phyloP scores from a whole-genome alignment of 371 early-diverging fungal genomes.

The Batkoa obscura region DNA sequence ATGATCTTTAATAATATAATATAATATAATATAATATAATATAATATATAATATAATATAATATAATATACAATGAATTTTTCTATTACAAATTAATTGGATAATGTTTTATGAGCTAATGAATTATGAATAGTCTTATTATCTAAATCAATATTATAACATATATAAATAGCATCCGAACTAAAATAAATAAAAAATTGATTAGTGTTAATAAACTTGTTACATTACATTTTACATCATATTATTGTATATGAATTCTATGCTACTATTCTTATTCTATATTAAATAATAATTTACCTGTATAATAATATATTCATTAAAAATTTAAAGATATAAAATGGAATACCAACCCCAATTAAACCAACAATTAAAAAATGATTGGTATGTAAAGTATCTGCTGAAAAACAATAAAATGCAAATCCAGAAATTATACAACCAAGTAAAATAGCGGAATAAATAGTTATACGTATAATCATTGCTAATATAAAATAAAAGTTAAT shows the following conservation, averaged over 20 bases:
- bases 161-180: slow-evolving; percentile 4
- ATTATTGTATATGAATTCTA: too few species aligned
- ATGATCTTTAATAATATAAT: too few species aligned
- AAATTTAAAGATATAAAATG: not conserved
- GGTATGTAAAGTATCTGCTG: not conserved
- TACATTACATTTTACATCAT: too few species aligned
- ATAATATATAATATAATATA: too few species aligned
- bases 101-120: not conserved
- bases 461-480: not conserved
- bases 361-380: not conserved
- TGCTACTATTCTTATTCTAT: too few species aligned
- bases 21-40: too few species aligned
- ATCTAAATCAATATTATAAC: slow-evolving; percentile 2
- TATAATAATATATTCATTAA: slow-evolving; percentile 1
- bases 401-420: slow-evolving; percentile 1
- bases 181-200: not conserved
- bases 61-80: too few species aligned
- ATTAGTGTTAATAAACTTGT: too few species aligned
- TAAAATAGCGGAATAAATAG: slow-evolving; percentile 1
- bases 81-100: too few species aligned
- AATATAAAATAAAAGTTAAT: too few species aligned
- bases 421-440: not conserved
- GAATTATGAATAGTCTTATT: slow-evolving; percentile 2
- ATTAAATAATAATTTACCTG: not conserved
- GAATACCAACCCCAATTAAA: not conserved